Evolutionary conservation across 1,139 yeast species (phyloP).

Genomic region (Tardiomyces blankii): DNA sequence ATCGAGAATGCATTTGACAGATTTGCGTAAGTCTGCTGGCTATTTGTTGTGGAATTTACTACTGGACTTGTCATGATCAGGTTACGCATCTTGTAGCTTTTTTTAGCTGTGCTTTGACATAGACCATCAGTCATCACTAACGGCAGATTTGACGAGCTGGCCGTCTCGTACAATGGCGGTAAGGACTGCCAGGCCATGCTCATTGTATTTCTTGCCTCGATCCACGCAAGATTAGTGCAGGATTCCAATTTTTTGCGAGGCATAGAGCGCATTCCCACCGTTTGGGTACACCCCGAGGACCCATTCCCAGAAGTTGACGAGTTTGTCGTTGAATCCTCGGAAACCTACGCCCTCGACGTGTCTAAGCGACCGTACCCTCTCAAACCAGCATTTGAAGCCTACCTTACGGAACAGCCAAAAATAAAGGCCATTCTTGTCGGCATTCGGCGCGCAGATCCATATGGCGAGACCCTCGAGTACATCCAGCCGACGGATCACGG

Average conservation of each 20-base stretch:
- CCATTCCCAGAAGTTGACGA: constrained; percentile 54
- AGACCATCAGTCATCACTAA: too few relatives aligned
- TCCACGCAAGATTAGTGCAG: constrained; percentile 29
- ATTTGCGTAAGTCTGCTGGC: constrained; percentile 45
- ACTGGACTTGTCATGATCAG: too few relatives aligned
- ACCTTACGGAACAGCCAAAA: constrained; percentile 34
- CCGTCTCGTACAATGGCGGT: constrained; percentile 82
- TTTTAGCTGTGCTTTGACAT: constrained; percentile 59
- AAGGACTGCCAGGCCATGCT: constrained; percentile 84
- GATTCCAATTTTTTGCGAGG: constrained; percentile 3
- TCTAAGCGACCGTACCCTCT: constrained; percentile 30
- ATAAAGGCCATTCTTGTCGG: constrained; percentile 69
- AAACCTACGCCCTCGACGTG: constrained; percentile 22
- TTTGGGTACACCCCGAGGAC: constrained; percentile 58
- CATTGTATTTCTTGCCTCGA: constrained; percentile 48
- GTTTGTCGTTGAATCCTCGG: constrained; percentile 27
- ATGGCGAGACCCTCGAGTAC: constrained; percentile 41
- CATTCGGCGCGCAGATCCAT: constrained; percentile 72
- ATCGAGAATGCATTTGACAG: constrained; percentile 21
- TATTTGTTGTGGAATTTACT: too few relatives aligned
- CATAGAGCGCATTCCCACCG: constrained; percentile 33
- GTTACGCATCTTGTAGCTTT: constrained; percentile 56
- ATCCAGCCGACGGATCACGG: constrained; percentile 67
- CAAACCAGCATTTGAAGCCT: constrained; percentile 55
- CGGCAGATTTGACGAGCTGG: constrained; percentile 43